Percentiles rank a stretch among this genome's conserved stretches.
These are phyloP conservation scores for Zangia roseola DNA, from an alignment of 768 basidiomycete species.

Conservation along the genomic window DNA sequence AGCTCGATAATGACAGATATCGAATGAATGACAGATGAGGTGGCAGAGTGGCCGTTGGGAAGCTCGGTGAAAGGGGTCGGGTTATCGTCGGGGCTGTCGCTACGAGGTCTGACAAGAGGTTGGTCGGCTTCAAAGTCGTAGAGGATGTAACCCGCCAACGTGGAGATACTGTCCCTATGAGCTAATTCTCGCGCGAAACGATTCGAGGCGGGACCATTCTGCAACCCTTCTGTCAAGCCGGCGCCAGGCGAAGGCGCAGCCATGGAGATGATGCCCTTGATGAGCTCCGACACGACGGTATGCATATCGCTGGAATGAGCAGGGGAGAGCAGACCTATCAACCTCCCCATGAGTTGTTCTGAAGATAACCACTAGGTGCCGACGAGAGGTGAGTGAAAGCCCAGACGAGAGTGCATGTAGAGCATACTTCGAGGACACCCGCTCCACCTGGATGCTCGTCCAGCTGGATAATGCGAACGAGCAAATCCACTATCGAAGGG, in stretches of 20 bases:
- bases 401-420: constrained; percentile 30
- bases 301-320: constrained; percentile 73
- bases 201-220: constrained; percentile 77
- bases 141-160: constrained; percentile 75
- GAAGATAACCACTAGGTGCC: constrained; percentile 78
- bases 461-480: constrained; percentile 86
- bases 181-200: constrained; percentile 88
- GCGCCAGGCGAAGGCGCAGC: constrained; percentile 83
- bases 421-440: constrained; percentile 84
- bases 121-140: constrained; percentile 47
- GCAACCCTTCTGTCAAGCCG: constrained; percentile 65
- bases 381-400: constrained; percentile 29
- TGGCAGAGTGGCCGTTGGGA: constrained; percentile 48
- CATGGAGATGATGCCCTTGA: constrained; percentile 94
- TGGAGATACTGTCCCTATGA: constrained; percentile 63
- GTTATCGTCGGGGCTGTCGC: constrained; percentile 13
- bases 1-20: constrained; percentile 90
- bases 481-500: constrained; percentile 87
- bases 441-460: constrained; percentile 80
- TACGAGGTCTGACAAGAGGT: constrained; percentile 19
- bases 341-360: constrained; percentile 75
- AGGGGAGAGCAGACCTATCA: constrained; percentile 83
- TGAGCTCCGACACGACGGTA: constrained; percentile 81
- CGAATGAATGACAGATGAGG: constrained; percentile 82
- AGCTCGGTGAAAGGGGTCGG: constrained; percentile 14